phyloP scores from a whole-genome alignment of 1,139 yeast genomes.

The Taiozyma onychis region DNA sequence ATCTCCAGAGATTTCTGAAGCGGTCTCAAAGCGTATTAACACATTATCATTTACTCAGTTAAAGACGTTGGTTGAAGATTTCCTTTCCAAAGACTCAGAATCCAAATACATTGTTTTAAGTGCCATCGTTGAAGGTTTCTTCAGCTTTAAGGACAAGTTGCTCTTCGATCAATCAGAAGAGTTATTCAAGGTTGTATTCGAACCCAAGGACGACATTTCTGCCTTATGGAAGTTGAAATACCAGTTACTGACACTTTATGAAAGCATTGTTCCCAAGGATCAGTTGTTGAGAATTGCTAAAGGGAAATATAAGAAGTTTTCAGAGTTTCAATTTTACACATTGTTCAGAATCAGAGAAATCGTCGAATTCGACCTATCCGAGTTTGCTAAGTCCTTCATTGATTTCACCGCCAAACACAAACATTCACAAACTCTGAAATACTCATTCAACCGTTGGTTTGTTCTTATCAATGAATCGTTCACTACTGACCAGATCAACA shows the following conservation, averaged over 20 bases:
- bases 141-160: conserved; percentile 12
- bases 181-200: conserved; percentile 16
- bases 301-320: conserved; percentile 5
- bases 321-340: conserved; percentile 31
- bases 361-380: conserved; percentile 25
- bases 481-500: conserved; percentile 15
- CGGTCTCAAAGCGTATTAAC: conserved; percentile 36
- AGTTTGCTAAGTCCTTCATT: conserved; percentile 27
- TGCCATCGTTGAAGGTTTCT: conserved; percentile 38
- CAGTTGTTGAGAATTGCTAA: conserved; percentile 11
- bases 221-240: conserved; percentile 43
- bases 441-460: conserved; percentile 49
- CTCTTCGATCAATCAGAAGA: conserved; percentile 4
- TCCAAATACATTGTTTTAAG: conserved; percentile 27
- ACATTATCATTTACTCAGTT: conserved; percentile 46
- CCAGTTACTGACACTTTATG: conserved; percentile 44
- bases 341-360: conserved; percentile 46
- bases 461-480: conserved; percentile 39
- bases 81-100: conserved; percentile 16
- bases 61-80: conserved; percentile 18
- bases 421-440: conserved; percentile 18
- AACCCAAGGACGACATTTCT: conserved; percentile 13
- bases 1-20: conserved; percentile 26
- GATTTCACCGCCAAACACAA: conserved; percentile 15
- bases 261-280: conserved; percentile 30